A percentile compares a stretch with the other conserved stretches of the same genome.
Evolutionary conservation across 345 rosid species (phyloP).

Genomic region (Schrenkiella parvula): DNA sequence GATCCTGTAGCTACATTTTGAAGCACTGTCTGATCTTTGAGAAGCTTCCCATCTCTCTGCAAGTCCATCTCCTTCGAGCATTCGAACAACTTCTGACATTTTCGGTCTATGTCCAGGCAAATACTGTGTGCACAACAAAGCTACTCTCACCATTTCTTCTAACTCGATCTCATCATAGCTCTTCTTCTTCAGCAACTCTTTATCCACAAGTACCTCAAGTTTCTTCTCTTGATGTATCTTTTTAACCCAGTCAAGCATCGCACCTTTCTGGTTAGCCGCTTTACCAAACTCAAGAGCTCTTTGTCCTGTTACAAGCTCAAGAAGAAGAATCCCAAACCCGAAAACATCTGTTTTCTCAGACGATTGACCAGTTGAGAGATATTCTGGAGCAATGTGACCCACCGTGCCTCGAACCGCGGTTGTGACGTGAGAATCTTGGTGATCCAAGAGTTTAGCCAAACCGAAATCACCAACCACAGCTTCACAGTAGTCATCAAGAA

Average conservation of each 20-base stretch:
- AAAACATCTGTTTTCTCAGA: constrained; percentile 42
- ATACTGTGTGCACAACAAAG: constrained; percentile 83
- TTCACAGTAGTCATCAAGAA: constrained; percentile 38
- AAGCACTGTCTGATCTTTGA: constrained; percentile 62
- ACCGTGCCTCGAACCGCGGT: constrained; percentile 40
- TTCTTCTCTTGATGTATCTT: constrained; percentile 91
- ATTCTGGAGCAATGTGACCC: constrained; percentile 43
- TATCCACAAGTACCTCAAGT: constrained; percentile 81
- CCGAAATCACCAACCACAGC: constrained; percentile 42
- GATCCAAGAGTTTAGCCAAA: constrained; percentile 37
- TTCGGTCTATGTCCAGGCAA: constrained; percentile 87
- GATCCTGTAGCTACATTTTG: constrained; percentile 44
- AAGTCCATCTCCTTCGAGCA: constrained; percentile 98
- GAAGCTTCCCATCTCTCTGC: constrained; percentile 99
- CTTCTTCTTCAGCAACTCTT: constrained; percentile 55
- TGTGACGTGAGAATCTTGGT: constrained; percentile 39
- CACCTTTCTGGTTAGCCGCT: constrained; percentile 38
- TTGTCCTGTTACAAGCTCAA: constrained; percentile 38
- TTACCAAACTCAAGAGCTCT: constrained; percentile 39
- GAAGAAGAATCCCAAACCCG: constrained; percentile 39
- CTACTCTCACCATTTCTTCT: constrained; percentile 92
- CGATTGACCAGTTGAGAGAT: constrained; percentile 40
- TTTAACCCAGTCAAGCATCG: constrained; percentile 53
- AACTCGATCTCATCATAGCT: constrained; percentile 86
- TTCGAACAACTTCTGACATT: constrained; percentile 94